Conservation (phyloP, 176 grass and related monocot genomes). For the Chloris gayana region DNA sequence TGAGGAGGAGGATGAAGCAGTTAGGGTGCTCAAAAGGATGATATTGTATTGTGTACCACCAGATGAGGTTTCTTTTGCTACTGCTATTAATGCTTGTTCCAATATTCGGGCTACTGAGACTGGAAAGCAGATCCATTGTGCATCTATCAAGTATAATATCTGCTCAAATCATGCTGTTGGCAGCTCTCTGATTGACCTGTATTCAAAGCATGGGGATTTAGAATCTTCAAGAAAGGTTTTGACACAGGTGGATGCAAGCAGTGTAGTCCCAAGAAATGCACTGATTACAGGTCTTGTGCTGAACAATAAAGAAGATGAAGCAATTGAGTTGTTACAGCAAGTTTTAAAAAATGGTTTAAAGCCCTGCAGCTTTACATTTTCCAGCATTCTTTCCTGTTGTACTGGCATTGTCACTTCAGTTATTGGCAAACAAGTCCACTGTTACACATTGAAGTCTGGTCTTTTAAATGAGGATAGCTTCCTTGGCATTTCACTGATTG, state of each 20-base stretch:
- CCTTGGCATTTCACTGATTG: slow-evolving; percentile 48
- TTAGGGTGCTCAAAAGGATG: slow-evolving; percentile 60
- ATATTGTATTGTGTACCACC: slow-evolving; percentile 33
- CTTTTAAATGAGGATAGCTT: slow-evolving; percentile 57
- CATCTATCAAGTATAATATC: slow-evolving; percentile 49
- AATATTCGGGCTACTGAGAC: slow-evolving; percentile 53
- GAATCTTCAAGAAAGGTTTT: slow-evolving; percentile 60
- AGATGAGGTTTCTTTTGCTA: slow-evolving; percentile 70
- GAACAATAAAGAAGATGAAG: slow-evolving; percentile 60
- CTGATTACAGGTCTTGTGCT: slow-evolving; percentile 64
- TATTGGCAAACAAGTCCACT: slow-evolving; percentile 57
- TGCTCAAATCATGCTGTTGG: slow-evolving; percentile 53
- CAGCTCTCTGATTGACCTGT: slow-evolving; percentile 71
- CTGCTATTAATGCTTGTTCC: slow-evolving; percentile 58
- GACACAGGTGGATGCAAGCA: slow-evolving; percentile 48
- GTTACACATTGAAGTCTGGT: slow-evolving; percentile 57
- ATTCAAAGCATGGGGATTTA: slow-evolving; percentile 64
- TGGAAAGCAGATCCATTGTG: slow-evolving; percentile 69
- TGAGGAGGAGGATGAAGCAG: slow-evolving; percentile 46
- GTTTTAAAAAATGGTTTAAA: slow-evolving; percentile 50
- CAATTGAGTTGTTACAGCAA: slow-evolving; percentile 50
- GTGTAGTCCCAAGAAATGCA: slow-evolving; percentile 61
- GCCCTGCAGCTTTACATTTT: slow-evolving; percentile 58
- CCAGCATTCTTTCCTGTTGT: slow-evolving; percentile 68
- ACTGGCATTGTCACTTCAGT: slow-evolving; percentile 38